Percentiles rank a stretch among this genome's conserved stretches.
phyloP scores from a whole-genome alignment of 202 grass and related monocot genomes.

The Saccharum hybrid region DNA sequence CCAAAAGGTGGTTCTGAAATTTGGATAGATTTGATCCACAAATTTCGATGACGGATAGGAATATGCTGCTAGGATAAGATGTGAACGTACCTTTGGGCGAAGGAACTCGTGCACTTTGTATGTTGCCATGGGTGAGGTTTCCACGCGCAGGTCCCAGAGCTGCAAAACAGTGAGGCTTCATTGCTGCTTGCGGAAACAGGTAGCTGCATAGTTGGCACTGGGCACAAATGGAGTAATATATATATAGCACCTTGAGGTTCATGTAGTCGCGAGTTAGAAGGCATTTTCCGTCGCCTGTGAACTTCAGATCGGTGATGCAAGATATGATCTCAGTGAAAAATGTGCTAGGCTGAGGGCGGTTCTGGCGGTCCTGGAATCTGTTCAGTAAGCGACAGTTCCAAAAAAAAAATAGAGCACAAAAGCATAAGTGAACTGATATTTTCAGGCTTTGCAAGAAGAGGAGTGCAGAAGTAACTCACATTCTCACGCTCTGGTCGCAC shows the following conservation, averaged over 20 bases:
- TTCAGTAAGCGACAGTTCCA: not conserved
- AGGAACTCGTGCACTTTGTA: conserved; percentile 58
- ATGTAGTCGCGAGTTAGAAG: conserved; percentile 43
- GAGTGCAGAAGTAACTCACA: conserved; percentile 23
- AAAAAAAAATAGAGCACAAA: not conserved
- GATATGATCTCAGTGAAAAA: conserved; percentile 45
- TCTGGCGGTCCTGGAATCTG: conserved; percentile 24
- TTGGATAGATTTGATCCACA: not conserved
- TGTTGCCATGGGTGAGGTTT: conserved; percentile 45
- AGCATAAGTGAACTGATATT: not conserved
- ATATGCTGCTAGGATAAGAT: not conserved
- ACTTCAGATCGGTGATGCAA: conserved; percentile 40
- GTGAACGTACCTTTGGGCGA: conserved; percentile 52
- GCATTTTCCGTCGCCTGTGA: not conserved
- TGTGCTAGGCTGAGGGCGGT: conserved; percentile 20
- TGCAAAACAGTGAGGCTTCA: conserved; percentile 20
- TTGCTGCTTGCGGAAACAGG: not conserved
- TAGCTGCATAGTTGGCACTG: not conserved
- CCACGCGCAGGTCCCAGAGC: conserved; percentile 65
- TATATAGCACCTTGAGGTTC: conserved; percentile 39
- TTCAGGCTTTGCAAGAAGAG: not conserved
- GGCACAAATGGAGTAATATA: not conserved
- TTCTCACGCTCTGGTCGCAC: conserved; percentile 51
- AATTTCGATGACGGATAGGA: not conserved
- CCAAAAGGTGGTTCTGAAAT: not conserved